Conservation (phyloP, 2,329 filamentous ascomycete species). For the Exophiala viscosa region DNA sequence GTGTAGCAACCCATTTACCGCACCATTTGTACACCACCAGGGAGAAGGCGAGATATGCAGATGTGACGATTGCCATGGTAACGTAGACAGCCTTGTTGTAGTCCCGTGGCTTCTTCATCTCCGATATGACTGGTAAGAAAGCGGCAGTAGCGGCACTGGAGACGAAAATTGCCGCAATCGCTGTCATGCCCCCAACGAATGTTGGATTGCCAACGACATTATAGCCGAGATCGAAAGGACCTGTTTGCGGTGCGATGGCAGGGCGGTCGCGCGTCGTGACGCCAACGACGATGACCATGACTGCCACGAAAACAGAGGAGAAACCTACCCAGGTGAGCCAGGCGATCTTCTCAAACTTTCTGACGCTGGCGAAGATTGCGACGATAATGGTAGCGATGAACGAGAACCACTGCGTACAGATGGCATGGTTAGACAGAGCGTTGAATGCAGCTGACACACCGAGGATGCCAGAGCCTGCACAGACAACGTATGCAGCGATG, state of each 20-base stretch:
- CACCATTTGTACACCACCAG: conserved; percentile 36
- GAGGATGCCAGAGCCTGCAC: conserved; percentile 55
- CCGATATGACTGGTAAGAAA: conserved; percentile 36
- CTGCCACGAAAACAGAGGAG: conserved; percentile 54
- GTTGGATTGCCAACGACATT: conserved; percentile 28
- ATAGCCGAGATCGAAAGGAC: conserved; percentile 59
- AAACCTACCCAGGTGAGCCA: conserved; percentile 63
- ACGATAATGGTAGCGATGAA: conserved; percentile 52
- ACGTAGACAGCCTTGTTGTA: conserved; percentile 40
- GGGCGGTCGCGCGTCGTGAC: conserved; percentile 57
- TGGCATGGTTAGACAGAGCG: conserved; percentile 54
- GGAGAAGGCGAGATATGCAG: conserved; percentile 34
- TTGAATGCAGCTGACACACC: conserved; percentile 59
- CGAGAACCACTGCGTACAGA: conserved; percentile 58
- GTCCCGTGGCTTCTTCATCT: conserved; percentile 33
- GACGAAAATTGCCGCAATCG: conserved; percentile 37
- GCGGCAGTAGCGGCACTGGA: conserved; percentile 46
- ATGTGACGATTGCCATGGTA: conserved; percentile 33
- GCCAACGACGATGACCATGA: conserved; percentile 57
- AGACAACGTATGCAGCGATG: conserved; percentile 42
- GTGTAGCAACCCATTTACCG: conserved; percentile 33
- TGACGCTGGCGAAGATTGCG: conserved; percentile 49
- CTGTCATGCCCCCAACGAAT: conserved; percentile 36
- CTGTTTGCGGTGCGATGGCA: conserved; percentile 57
- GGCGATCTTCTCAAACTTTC: conserved; percentile 59